Percentiles rank a stretch among this genome's conserved stretches.
phyloP scores from a whole-genome alignment of 2,329 filamentous ascomycete genomes.

The Aspergillus sp. region DNA sequence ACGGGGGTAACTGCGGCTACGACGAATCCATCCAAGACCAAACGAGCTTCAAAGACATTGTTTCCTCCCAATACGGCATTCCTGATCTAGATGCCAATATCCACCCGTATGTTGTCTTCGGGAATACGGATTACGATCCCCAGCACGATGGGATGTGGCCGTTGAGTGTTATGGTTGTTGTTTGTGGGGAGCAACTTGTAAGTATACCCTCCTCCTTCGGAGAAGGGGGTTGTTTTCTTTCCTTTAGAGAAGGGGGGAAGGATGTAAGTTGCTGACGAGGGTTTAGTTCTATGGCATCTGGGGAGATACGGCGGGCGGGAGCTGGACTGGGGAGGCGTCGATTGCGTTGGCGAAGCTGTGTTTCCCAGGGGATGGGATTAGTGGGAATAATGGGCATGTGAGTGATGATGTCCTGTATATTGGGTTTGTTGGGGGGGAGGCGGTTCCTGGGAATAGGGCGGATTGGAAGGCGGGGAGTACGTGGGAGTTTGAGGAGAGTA shows the following conservation, averaged over 20 bases:
- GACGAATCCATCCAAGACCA: conserved; percentile 44
- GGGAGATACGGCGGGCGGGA: conserved; percentile 63
- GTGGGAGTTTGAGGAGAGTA: conserved; percentile 48
- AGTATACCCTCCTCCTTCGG: neutral
- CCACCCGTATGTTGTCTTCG: conserved; percentile 58
- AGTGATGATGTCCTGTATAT: conserved; percentile 63
- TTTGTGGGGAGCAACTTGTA: conserved; percentile 54
- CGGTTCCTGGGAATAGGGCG: conserved; percentile 59
- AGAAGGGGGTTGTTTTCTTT: too few relatives aligned
- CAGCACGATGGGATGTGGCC: conserved; percentile 49
- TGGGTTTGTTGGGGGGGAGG: conserved; percentile 59
- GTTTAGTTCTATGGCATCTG: conserved; percentile 59
- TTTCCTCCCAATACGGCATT: conserved; percentile 38
- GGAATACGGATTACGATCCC: conserved; percentile 53
- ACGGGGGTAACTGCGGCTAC: conserved; percentile 50
- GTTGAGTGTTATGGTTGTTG: conserved; percentile 58
- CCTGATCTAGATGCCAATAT: conserved; percentile 54
- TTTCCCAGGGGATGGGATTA: conserved; percentile 50
- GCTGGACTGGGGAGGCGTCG: conserved; percentile 59
- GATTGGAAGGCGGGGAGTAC: conserved; percentile 53
- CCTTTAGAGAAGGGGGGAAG: neutral
- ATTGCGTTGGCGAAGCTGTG: conserved; percentile 61
- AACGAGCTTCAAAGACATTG: conserved; percentile 52
- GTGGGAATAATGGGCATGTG: conserved; percentile 59
- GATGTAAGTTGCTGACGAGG: neutral